Evolutionary conservation across 495 filamentous ascomycete species (phyloP), one percentile per base, ranked within the genome.

Genomic region (Xylaria intraflava): DNA sequence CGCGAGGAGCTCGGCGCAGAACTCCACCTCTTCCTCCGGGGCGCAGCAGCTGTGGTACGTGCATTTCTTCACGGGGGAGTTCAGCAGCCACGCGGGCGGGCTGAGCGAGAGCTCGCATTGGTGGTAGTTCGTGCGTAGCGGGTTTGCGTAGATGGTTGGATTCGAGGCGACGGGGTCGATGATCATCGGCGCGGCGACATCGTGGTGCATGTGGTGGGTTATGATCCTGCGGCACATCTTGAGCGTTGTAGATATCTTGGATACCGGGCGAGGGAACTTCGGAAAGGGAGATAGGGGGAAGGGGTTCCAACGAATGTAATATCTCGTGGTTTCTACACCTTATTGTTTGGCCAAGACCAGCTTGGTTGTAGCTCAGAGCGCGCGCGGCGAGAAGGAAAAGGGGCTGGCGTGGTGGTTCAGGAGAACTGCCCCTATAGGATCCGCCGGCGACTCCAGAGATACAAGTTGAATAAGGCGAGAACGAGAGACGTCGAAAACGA

Each of bases 121-220:
- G 53, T 66, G 64, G 39, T 16, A 49, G 0, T 16, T 38, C 0
- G 64, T 64, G 30, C 27, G 48, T 0, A 50, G 51, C 9, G 61
- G 53, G 51, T 66, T 64, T n/a, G 47, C 53, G 43, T 55, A 58
- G 19, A 60, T 5, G 22, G 20, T 0, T 1, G 56, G 47, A 7
- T 22, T 3, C 0, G 51, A 17, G 6, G 5, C 6, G 3, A 11
- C 3, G 0, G 55, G 26, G 22, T 57, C 42, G 0, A 53, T 30
- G 26, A 66, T 53, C 56, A 64, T 66, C 2, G 56, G 58, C 1
- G 24, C 23, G 0, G 58, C 58, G 17, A 66, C 58, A 17, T 64
- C 61, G 54, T 66, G 64, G 46, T 66, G 64, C 64, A 66, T 66
- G 6, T 33, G 11, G 17, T 66, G 64, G 8, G 38, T 59, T 4